Evolutionary conservation across 768 basidiomycete species (phyloP).

Genomic region (Coprinopsis cinerea): DNA sequence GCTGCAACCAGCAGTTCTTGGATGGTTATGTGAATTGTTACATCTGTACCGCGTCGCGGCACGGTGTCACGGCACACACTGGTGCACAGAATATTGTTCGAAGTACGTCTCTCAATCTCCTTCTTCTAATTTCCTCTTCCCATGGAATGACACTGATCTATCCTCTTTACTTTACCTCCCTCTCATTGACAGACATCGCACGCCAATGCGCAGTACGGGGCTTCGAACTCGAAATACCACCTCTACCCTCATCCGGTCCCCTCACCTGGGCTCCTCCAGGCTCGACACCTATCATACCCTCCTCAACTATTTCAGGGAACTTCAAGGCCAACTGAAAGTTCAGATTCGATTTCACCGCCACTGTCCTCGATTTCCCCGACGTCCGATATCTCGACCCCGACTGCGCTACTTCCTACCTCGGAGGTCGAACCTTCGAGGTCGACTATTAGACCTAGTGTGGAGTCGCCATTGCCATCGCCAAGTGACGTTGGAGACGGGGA

Average conservation of each 20-base stretch:
- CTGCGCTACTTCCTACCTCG: neutral
- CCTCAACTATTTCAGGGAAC: neutral
- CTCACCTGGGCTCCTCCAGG: neutral
- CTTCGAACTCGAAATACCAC: neutral
- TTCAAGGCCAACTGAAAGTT: neutral
- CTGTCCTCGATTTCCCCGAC: neutral
- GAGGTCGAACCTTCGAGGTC: neutral
- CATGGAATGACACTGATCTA: neutral
- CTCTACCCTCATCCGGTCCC: neutral
- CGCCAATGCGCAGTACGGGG: neutral
- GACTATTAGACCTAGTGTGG: neutral
- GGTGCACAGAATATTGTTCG: neutral
- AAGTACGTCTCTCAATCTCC: neutral
- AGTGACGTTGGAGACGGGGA: too few species aligned
- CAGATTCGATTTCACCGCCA: neutral
- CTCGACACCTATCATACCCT: neutral
- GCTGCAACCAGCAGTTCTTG: neutral
- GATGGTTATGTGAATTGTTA: constrained; percentile 1
- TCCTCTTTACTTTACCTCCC: neutral
- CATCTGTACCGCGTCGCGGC: neutral
- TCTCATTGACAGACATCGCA: neutral
- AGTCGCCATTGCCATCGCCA: too few species aligned
- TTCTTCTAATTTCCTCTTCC: neutral
- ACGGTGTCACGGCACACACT: neutral
- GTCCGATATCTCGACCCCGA: too few species aligned